Conservation (phyloP, 768 basidiomycete genomes). For the Leucocoprinus sp. region DNA sequence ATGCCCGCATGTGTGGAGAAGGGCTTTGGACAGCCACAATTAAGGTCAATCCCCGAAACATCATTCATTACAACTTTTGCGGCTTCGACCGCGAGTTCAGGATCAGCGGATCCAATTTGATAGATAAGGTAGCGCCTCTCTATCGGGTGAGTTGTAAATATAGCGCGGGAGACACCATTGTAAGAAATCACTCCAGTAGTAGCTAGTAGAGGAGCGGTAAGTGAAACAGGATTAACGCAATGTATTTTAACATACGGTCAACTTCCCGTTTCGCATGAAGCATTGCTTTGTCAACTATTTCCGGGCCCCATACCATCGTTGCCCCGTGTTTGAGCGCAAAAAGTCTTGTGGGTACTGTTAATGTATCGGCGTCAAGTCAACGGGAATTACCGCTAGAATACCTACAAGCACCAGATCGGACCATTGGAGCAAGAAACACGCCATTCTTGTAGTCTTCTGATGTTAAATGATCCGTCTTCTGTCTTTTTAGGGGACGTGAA, state of each 20-base stretch:
- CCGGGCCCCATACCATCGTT: slow-evolving; percentile 92
- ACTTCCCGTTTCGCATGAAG: slow-evolving; percentile 76
- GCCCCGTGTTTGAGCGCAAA: slow-evolving; percentile 91
- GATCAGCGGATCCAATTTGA: slow-evolving; percentile 89
- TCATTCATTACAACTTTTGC: slow-evolving; percentile 82
- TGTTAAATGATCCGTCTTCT: slow-evolving; percentile 50
- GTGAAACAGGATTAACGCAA: not conserved
- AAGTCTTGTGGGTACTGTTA: slow-evolving; percentile 73
- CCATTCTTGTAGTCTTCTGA: slow-evolving; percentile 79
- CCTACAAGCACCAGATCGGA: slow-evolving; percentile 84
- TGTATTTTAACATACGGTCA: slow-evolving; percentile 55
- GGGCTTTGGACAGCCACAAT: slow-evolving; percentile 96
- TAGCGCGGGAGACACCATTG: slow-evolving; percentile 72
- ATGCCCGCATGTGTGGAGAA: slow-evolving; percentile 93
- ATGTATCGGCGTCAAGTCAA: not conserved
- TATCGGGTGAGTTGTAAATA: slow-evolving; percentile 89
- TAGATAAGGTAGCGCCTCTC: slow-evolving; percentile 94
- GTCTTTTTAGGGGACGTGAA: slow-evolving; percentile 44
- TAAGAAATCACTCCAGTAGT: slow-evolving; percentile 82
- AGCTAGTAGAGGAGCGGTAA: slow-evolving; percentile 34
- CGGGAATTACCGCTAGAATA: too few relatives aligned
- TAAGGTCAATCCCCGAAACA: slow-evolving; percentile 91
- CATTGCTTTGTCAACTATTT: slow-evolving; percentile 94
- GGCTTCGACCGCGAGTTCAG: slow-evolving; percentile 86
- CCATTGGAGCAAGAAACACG: slow-evolving; percentile 97